phyloP scores from a whole-genome alignment of 1,139 yeast genomes.

The Nadsonia starkeyi-henricii region DNA sequence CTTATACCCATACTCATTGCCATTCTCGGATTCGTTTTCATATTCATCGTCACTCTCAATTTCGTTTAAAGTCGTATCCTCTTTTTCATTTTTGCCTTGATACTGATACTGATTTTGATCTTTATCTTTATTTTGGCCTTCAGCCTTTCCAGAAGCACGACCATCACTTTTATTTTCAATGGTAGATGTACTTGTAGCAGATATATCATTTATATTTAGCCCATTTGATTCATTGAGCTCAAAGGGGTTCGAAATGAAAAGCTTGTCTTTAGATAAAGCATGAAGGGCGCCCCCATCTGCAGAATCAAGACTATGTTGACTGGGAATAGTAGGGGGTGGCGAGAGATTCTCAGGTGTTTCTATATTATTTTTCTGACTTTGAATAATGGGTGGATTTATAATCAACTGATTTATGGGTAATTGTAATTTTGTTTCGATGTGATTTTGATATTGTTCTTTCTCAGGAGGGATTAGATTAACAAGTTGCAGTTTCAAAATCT shows the following conservation, averaged over 20 bases:
- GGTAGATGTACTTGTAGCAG: too few species aligned
- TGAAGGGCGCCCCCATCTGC: too few species aligned
- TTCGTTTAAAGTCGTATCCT: slow-evolving; percentile 4
- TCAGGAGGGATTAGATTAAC: neutral
- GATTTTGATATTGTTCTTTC: slow-evolving; percentile 3
- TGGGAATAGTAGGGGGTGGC: neutral
- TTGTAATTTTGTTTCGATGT: neutral
- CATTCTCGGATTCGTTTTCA: too few species aligned
- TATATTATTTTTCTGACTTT: too few species aligned
- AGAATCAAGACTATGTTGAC: neutral
- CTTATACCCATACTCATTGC: too few species aligned
- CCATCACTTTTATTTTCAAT: neutral
- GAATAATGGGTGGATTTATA: neutral
- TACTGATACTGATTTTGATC: neutral
- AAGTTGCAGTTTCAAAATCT: slow-evolving; percentile 1
- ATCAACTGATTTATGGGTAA: neutral
- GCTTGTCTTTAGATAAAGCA: too few species aligned
- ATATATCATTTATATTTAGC: too few species aligned
- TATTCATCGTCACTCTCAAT: too few species aligned
- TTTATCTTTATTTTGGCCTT: neutral
- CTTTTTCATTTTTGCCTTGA: slow-evolving; percentile 5
- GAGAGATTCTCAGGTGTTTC: too few species aligned
- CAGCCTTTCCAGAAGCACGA: neutral
- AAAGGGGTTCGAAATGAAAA: too few species aligned
- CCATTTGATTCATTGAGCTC: too few species aligned